Evolutionary conservation across 1,284 basidiomycete species (phyloP).

Genomic region (Pisolithus thermaeus): DNA sequence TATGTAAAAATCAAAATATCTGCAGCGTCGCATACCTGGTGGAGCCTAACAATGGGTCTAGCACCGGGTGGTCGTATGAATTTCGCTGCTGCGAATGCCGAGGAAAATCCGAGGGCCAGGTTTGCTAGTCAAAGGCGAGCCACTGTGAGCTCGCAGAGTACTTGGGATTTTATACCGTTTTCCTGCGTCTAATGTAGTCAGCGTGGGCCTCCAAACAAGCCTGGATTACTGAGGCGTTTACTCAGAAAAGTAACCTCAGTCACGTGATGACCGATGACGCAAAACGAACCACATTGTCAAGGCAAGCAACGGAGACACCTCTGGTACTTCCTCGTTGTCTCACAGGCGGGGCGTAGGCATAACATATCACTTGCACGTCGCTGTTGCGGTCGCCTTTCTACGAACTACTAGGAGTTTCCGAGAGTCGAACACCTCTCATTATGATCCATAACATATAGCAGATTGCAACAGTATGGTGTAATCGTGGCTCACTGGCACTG

Average conservation of each 20-base stretch:
- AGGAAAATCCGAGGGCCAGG: conserved; percentile 6
- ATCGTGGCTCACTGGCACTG: no score
- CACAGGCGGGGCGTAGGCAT: no score
- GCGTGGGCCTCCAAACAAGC: neutral
- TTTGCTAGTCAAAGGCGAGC: conserved; percentile 7
- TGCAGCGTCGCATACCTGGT: conserved; percentile 20
- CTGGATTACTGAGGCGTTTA: neutral
- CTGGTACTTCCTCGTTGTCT: no score
- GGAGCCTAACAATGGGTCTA: conserved; percentile 20
- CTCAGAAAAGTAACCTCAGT: neutral
- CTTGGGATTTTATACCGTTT: conserved; percentile 13
- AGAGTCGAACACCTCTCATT: no score
- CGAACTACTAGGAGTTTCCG: no score
- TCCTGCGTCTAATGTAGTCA: neutral
- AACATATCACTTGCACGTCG: no score
- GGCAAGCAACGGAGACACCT: no score
- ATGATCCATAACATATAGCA: no score
- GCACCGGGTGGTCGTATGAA: conserved; percentile 5
- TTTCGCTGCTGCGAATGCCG: conserved; percentile 9
- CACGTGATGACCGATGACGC: neutral
- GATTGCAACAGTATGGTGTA: no score
- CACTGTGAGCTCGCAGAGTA: conserved; percentile 11
- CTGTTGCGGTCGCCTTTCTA: no score
- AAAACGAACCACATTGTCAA: no score
- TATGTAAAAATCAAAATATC: neutral